These are phyloP conservation scores for Fusarium lyarnte DNA, from an alignment of 2,329 filamentous ascomycete species.

Conservation along the genomic window DNA sequence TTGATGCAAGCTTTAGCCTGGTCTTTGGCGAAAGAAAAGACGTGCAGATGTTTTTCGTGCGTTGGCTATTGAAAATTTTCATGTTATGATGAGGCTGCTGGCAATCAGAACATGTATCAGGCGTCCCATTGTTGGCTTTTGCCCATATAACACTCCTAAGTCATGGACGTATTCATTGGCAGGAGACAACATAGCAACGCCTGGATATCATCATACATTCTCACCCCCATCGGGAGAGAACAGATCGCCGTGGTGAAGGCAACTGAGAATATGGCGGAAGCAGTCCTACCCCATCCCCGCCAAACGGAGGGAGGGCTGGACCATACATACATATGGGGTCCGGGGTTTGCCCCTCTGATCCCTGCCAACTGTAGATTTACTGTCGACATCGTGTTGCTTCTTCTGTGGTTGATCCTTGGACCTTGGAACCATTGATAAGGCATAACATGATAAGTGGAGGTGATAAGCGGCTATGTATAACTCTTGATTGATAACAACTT, in stretches of 20 bases:
- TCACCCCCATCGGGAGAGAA: constrained; percentile 5
- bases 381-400: background rate
- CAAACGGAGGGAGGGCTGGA: constrained; percentile 5
- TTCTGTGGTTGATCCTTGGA: constrained; percentile 6
- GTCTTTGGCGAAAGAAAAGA: constrained; percentile 16
- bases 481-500: constrained; percentile 12
- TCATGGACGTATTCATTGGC: background rate
- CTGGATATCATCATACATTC: background rate
- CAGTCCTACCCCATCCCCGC: constrained; percentile 21
- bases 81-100: constrained; percentile 23
- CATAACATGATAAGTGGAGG: constrained; percentile 8
- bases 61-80: constrained; percentile 27
- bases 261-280: constrained; percentile 12
- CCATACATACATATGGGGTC: constrained; percentile 12
- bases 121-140: background rate
- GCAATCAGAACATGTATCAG: background rate
- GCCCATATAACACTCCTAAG: background rate
- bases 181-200: background rate
- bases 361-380: constrained; percentile 16
- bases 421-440: background rate
- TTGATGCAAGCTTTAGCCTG: constrained; percentile 26
- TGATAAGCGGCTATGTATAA: background rate
- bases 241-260: constrained; percentile 9
- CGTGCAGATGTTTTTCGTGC: constrained; percentile 29
- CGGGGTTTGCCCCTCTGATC: constrained; percentile 12